These are phyloP conservation scores for Schizopora paradoxa DNA, from an alignment of 1,284 basidiomycete genomes.

Conservation along the genomic window DNA sequence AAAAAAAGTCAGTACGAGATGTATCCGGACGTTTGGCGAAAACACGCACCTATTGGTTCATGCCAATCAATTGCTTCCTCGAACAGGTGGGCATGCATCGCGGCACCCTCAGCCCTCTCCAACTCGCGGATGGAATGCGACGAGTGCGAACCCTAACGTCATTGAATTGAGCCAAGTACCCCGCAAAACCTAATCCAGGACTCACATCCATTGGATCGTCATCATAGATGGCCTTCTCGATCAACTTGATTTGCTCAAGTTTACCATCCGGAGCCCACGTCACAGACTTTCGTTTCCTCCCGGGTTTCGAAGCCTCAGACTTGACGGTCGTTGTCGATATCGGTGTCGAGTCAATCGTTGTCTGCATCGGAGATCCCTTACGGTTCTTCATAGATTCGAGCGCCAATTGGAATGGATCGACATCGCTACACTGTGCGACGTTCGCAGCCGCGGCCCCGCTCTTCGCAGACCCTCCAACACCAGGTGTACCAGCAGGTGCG, in stretches of 20 bases:
- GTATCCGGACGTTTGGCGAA: not conserved
- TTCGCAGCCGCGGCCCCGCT: conserved; percentile 54
- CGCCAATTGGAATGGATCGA: conserved; percentile 75
- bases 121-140: conserved; percentile 71
- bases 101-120: conserved; percentile 78
- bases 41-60: conserved; percentile 62
- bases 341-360: conserved; percentile 29
- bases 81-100: conserved; percentile 71
- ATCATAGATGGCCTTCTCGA: conserved; percentile 79
- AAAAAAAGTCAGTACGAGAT: conserved; percentile 8
- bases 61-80: conserved; percentile 80
- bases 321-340: conserved; percentile 15
- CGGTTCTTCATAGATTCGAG: conserved; percentile 67
- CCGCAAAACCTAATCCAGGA: conserved; percentile 44
- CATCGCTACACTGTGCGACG: conserved; percentile 64
- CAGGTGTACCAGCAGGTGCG: conserved; percentile 22
- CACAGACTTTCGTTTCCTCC: conserved; percentile 67
- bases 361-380: conserved; percentile 36
- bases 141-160: conserved; percentile 56
- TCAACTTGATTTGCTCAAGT: conserved; percentile 67
- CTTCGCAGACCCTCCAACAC: conserved; percentile 15
- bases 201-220: conserved; percentile 79
- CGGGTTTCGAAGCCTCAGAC: conserved; percentile 30
- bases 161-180: conserved; percentile 36
- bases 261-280: conserved; percentile 69